Evolutionary conservation across 495 filamentous ascomycete genomes (phyloP).

Genomic region (Lasiosphaeriaceae sp.): DNA sequence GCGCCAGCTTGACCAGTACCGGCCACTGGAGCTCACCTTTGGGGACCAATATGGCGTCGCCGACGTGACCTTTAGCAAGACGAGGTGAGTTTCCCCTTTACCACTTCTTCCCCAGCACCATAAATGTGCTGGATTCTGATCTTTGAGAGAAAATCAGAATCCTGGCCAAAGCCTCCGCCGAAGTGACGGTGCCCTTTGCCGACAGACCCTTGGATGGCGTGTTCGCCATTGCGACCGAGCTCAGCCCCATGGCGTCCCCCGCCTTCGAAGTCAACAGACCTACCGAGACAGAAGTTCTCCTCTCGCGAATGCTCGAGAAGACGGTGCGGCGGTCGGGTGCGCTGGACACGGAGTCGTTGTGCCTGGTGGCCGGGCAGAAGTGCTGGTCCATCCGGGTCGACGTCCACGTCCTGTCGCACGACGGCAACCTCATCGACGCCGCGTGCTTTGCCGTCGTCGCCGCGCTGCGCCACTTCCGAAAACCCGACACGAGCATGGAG

Average conservation of each 20-base stretch:
- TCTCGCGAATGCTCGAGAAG: slow-evolving; percentile 86
- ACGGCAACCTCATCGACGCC: slow-evolving; percentile 83
- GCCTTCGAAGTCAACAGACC: slow-evolving; percentile 83
- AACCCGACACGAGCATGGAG: slow-evolving; percentile 79
- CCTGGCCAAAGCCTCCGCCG: slow-evolving; percentile 78
- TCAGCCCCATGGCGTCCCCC: slow-evolving; percentile 88
- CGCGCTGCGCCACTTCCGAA: slow-evolving; percentile 82
- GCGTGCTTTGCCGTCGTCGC: slow-evolving; percentile 82
- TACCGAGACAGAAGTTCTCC: slow-evolving; percentile 73
- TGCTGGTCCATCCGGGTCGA: slow-evolving; percentile 88
- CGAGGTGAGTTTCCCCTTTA: slow-evolving; percentile 53
- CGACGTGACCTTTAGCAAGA: slow-evolving; percentile 87
- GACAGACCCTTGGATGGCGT: slow-evolving; percentile 93
- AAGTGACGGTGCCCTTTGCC: slow-evolving; percentile 75
- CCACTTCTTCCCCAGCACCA: neutral
- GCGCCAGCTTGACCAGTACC: slow-evolving; percentile 72
- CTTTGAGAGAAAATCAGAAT: slow-evolving; percentile 50
- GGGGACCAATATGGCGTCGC: slow-evolving; percentile 88
- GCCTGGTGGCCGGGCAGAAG: slow-evolving; percentile 83
- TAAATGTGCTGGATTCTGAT: slow-evolving; percentile 7
- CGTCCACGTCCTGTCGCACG: slow-evolving; percentile 82
- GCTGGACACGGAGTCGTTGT: slow-evolving; percentile 91
- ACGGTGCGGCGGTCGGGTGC: slow-evolving; percentile 87
- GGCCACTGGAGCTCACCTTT: slow-evolving; percentile 72
- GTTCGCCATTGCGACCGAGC: slow-evolving; percentile 85